Evolutionary conservation across 768 basidiomycete genomes (phyloP).

Genomic region (Heimioporus sp.): DNA sequence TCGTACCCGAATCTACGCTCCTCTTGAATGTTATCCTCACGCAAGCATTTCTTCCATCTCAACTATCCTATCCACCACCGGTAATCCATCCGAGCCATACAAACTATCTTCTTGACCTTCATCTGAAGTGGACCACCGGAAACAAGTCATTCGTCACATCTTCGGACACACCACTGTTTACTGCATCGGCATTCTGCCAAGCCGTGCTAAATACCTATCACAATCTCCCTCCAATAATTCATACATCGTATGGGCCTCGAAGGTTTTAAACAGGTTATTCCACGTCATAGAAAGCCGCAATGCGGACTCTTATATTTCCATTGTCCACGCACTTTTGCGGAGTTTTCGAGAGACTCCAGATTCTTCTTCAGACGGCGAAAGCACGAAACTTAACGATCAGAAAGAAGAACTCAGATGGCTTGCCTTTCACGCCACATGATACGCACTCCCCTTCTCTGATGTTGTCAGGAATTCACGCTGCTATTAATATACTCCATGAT

Average conservation of each 20-base stretch:
- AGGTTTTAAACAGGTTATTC: conserved; percentile 38
- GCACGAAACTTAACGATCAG: conserved; percentile 6
- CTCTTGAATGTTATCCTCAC: conserved; percentile 43
- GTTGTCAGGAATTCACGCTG: conserved; percentile 9
- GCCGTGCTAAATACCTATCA: conserved; percentile 15
- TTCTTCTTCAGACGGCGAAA: background rate
- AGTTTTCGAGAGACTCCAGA: conserved; percentile 9
- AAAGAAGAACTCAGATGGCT: conserved; percentile 19
- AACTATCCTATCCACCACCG: conserved; percentile 22
- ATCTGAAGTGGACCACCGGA: conserved; percentile 35
- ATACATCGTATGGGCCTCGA: conserved; percentile 41
- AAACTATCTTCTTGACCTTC: conserved; percentile 46
- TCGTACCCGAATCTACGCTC: conserved; percentile 41
- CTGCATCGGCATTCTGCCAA: conserved; percentile 26
- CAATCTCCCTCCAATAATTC: conserved; percentile 32
- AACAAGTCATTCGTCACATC: conserved; percentile 7
- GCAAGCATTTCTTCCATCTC: conserved; percentile 33
- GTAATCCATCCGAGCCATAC: conserved; percentile 46
- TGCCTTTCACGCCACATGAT: conserved; percentile 11
- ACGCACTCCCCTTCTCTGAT: background rate
- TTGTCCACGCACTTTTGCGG: conserved; percentile 29
- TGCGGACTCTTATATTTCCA: conserved; percentile 31
- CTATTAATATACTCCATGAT: conserved; percentile 26
- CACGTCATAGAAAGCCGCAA: conserved; percentile 31
- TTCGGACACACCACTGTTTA: conserved; percentile 15